Percentiles rank a stretch among this genome's conserved stretches.
These are phyloP conservation scores for Cutaneotrichosporon arboriforme DNA, from an alignment of 1,284 basidiomycete genomes.

Conservation along the genomic window DNA sequence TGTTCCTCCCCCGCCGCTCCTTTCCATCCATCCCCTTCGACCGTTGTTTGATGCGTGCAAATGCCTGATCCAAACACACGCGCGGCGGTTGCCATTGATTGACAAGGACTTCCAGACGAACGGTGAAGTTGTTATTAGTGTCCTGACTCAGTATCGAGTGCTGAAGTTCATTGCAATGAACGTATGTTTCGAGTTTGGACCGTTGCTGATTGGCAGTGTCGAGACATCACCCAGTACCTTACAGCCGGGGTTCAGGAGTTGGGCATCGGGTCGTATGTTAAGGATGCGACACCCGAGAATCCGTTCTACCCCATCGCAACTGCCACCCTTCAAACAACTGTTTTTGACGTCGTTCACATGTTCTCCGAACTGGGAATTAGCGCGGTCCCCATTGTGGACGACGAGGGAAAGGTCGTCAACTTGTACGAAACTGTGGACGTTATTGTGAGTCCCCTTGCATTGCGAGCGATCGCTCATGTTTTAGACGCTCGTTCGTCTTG, in stretches of 20 bases:
- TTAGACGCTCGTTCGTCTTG: constrained; percentile 88
- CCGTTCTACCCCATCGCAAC: constrained; percentile 87
- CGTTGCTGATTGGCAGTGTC: constrained; percentile 26
- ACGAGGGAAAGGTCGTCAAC: constrained; percentile 89
- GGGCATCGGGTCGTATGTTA: constrained; percentile 88
- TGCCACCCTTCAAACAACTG: constrained; percentile 83
- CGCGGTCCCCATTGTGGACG: constrained; percentile 92
- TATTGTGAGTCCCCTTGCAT: constrained; percentile 62
- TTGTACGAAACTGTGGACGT: constrained; percentile 99
- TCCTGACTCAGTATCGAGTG: constrained; percentile 94
- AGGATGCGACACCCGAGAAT: constrained; percentile 43
- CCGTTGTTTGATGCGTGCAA: constrained; percentile 88
- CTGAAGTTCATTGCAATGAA: constrained; percentile 99
- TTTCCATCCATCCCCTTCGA: constrained; percentile 79
- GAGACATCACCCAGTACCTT: constrained; percentile 47
- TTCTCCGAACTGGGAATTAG: constrained; percentile 94
- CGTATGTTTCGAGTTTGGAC: constrained; percentile 53
- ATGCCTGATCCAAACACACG: constrained; percentile 89
- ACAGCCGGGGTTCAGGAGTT: constrained; percentile 65
- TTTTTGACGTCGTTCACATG: constrained; percentile 98
- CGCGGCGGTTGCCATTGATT: constrained; percentile 85
- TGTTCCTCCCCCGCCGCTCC: constrained; percentile 85
- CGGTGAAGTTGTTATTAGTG: constrained; percentile 91
- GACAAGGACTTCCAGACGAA: constrained; percentile 91
- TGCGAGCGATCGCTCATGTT: neutral